These are phyloP conservation scores for Pseudoscleropodium purum DNA, from an alignment of 225 moss, liverwort and hornwort genomes.

Conservation along the genomic window DNA sequence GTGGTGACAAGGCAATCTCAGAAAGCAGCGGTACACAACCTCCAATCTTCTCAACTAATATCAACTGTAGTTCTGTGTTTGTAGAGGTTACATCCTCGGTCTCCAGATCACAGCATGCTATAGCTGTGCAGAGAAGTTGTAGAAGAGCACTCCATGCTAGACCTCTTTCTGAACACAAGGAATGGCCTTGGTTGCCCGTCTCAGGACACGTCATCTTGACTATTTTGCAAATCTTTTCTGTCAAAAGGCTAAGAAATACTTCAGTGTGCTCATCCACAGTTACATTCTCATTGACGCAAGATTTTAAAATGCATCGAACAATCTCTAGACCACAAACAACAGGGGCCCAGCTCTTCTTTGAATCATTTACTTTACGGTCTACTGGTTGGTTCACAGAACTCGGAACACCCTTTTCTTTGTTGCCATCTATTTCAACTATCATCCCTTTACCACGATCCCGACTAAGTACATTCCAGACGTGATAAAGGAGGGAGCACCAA, in stretches of 20 bases:
- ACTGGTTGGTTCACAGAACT: neutral
- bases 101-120: constrained; percentile 2
- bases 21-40: constrained; percentile 15
- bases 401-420: neutral
- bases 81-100: neutral
- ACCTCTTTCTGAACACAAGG: constrained; percentile 18
- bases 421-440: neutral
- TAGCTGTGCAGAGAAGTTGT: constrained; percentile 23
- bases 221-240: neutral
- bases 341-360: neutral
- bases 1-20: constrained; percentile 25
- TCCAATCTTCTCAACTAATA: constrained; percentile 30
- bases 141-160: constrained; percentile 31
- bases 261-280: neutral
- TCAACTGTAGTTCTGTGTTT: neutral
- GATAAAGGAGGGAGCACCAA: constrained; percentile 23
- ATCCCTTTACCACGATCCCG: neutral
- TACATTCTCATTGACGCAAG: neutral
- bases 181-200: neutral
- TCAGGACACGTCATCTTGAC: constrained; percentile 7
- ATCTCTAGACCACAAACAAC: constrained; percentile 30
- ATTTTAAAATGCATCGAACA: constrained; percentile 32
- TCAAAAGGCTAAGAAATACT: constrained; percentile 19
- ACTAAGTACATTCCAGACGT: constrained; percentile 18
- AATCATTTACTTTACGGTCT: neutral